Evolutionary conservation across 805 yeast species (phyloP), one percentile per base, ranked within the genome.

Genomic region (Torulaspora indica): DNA sequence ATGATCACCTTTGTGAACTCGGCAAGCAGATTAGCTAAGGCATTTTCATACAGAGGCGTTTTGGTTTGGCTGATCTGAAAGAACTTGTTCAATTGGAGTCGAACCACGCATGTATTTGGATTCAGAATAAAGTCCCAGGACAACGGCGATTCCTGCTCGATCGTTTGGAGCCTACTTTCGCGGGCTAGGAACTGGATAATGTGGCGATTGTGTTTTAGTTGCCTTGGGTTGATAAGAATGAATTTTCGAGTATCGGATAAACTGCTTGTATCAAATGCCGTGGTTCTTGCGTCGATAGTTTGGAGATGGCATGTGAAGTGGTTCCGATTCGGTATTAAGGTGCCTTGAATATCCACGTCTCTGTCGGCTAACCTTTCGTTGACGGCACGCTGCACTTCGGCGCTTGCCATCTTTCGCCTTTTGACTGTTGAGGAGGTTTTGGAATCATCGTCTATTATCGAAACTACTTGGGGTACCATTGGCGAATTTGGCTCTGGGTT

Each of bases 401-500:
- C 43, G 25, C 38, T 39, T 1, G 34, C 34, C 8, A n/a, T n/a
- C 24, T 38, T 48, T 37, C 30, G 38, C 43, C 38, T 47, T 25
- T 46, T 47, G 10, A 35, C 35, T 5, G 43, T 46, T 5, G 51
- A 24, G 6, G 56, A 37, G 9, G 53, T 43, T 25, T 23, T 18
- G n/a, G 57, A 37, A 5, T 55, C 61, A 5, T 47, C 52, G 35
- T 60, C 61, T 8, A 57, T 40, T 30, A 52, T 51, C 1, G 62
- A 56, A 35, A 60, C 45, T 20, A 52, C 56, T n/a, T 52, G 56
- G 9, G 59, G 52, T 1, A 48, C 5, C 17, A 51, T 30, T 2
- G 61, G 56, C 4, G 54, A 44, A 34, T 49, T 51, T n/a, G 42
- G 14, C 5, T 3, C n/a, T 5, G 17, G 14, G 32, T 6, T 14